These are phyloP conservation scores for Calcarisporium arbuscula DNA, from an alignment of 2,329 filamentous ascomycete species.

Conservation along the genomic window DNA sequence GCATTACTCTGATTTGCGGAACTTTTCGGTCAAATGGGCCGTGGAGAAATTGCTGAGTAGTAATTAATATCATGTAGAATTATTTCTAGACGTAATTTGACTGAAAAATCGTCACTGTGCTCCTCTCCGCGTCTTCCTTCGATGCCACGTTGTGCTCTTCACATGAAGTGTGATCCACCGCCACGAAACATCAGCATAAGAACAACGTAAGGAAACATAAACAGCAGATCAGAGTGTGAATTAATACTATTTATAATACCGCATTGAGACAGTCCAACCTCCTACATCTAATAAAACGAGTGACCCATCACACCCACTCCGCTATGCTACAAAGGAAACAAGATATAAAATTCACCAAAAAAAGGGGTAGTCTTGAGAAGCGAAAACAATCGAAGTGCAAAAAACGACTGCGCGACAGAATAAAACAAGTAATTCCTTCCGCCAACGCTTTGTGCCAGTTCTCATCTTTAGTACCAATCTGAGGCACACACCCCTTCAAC, in stretches of 20 bases:
- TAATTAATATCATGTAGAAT: constrained; percentile 28
- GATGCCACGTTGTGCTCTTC: too few relatives aligned
- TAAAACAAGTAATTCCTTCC: constrained; percentile 5
- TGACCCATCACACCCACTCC: constrained; percentile 5
- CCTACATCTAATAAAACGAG: too few relatives aligned
- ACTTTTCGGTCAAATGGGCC: constrained; percentile 64
- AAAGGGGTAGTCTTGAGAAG: background rate
- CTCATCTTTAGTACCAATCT: constrained; percentile 19
- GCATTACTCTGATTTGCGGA: constrained; percentile 62
- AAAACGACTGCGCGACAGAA: constrained; percentile 11
- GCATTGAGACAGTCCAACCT: too few relatives aligned
- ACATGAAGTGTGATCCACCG: too few relatives aligned
- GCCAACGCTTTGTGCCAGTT: too few relatives aligned
- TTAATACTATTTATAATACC: constrained; percentile 18
- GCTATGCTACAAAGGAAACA: constrained; percentile 13
- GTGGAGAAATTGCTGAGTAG: constrained; percentile 58
- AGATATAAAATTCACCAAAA: constrained; percentile 5
- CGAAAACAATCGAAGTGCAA: constrained; percentile 4
- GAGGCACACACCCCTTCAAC: too few relatives aligned
- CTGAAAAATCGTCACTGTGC: too few relatives aligned
- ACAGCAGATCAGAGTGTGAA: too few relatives aligned
- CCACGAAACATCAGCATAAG: too few relatives aligned
- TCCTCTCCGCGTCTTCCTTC: too few relatives aligned
- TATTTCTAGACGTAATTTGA: too few relatives aligned
- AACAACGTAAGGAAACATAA: too few relatives aligned